A percentile compares a stretch with the other conserved stretches of the same genome.
Evolutionary conservation across 73 alveolate species (phyloP).

Genomic region (Urostyla sp.): DNA sequence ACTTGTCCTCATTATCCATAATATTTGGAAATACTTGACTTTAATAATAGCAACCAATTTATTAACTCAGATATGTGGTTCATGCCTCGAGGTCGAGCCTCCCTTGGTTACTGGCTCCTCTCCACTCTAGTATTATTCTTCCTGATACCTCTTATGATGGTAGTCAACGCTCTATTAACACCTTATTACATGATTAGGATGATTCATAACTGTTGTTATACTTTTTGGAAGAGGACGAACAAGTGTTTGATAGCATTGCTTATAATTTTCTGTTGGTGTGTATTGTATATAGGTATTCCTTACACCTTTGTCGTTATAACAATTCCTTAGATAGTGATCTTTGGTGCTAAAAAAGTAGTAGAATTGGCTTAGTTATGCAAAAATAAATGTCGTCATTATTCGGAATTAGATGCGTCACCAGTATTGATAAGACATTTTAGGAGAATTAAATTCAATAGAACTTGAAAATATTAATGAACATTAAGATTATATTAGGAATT

Average conservation of each 20-base stretch:
- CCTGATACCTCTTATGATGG: background rate
- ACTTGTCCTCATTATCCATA: slow-evolving; percentile 26
- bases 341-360: background rate
- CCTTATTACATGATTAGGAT: slow-evolving; percentile 11
- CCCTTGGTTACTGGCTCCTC: background rate
- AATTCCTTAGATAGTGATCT: slow-evolving; percentile 13
- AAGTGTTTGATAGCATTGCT: background rate
- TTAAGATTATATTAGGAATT: background rate
- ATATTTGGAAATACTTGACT: slow-evolving; percentile 25
- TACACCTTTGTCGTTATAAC: background rate
- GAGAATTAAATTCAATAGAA: slow-evolving; percentile 10
- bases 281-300: slow-evolving; percentile 8
- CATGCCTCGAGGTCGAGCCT: background rate
- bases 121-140: background rate
- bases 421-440: background rate
- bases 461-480: background rate
- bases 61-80: slow-evolving; percentile 19
- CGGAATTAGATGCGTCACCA: background rate
- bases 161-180: background rate
- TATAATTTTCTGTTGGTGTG: background rate
- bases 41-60: background rate
- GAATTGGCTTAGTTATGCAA: slow-evolving; percentile 6
- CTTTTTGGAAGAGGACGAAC: background rate
- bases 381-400: slow-evolving; percentile 12
- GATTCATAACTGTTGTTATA: background rate